phyloP scores from a whole-genome alignment of 371 early-diverging fungal species.

The Cladochytrium tenue region DNA sequence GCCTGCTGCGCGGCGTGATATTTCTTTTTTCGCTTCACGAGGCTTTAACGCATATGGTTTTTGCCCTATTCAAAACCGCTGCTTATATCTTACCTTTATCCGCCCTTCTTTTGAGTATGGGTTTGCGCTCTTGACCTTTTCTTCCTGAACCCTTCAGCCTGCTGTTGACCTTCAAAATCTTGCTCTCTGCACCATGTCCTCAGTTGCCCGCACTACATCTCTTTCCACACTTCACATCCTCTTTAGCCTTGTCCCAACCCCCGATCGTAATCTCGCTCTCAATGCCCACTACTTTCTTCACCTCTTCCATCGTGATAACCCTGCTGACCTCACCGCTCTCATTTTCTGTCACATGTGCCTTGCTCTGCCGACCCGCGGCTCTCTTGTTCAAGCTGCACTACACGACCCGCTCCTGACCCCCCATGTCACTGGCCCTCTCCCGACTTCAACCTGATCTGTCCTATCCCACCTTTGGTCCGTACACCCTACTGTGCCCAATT shows the following conservation, averaged over 20 bases:
- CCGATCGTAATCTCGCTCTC: constrained; percentile 6
- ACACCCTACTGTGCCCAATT: too few relatives aligned
- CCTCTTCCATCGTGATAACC: too few relatives aligned
- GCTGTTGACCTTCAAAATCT: constrained; percentile 7
- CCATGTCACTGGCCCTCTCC: too few relatives aligned
- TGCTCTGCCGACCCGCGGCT: too few relatives aligned
- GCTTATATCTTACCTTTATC: constrained; percentile 6
- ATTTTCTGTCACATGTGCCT: too few relatives aligned
- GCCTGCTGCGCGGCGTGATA: neutral
- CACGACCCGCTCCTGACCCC: too few relatives aligned
- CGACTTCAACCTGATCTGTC: too few relatives aligned
- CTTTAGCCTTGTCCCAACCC: neutral
- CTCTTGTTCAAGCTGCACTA: too few relatives aligned
- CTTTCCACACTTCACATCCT: constrained; percentile 11
- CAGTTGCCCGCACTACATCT: neutral
- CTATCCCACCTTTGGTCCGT: too few relatives aligned
- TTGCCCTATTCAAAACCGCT: neutral
- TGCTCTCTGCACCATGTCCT: neutral
- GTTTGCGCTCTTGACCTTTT: constrained; percentile 7
- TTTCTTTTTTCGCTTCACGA: neutral
- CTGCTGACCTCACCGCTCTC: too few relatives aligned
- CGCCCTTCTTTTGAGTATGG: constrained; percentile 18
- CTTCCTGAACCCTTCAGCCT: neutral
- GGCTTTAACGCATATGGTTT: constrained; percentile 13
- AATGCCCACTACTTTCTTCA: constrained; percentile 10